Conservation (phyloP, 139 green algal genomes). For the Picochlorum sp. region DNA sequence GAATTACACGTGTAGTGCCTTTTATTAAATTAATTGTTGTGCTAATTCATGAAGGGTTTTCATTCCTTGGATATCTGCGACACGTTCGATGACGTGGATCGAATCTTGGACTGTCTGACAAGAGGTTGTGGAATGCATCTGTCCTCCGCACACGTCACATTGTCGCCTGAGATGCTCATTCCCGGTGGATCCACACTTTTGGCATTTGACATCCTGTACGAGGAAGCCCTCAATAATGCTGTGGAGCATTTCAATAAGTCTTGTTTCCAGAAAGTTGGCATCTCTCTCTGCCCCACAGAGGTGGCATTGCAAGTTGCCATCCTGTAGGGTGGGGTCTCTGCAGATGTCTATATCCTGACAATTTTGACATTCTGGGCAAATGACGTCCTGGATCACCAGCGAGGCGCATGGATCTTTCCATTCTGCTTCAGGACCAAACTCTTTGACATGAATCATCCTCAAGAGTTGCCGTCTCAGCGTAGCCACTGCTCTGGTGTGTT, state of each 20-base stretch:
- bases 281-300: constrained; percentile 17
- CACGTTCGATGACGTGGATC: constrained; percentile 50
- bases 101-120: constrained; percentile 15
- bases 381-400: constrained; percentile 76
- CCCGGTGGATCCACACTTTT: constrained; percentile 54
- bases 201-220: constrained; percentile 81
- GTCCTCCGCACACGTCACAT: constrained; percentile 57
- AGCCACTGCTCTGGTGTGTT: constrained; percentile 40
- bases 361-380: constrained; percentile 85
- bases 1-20: no score
- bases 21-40: no score
- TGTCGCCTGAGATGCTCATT: constrained; percentile 35
- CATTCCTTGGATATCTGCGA: constrained; percentile 54
- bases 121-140: constrained; percentile 18
- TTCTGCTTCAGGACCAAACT: constrained; percentile 66
- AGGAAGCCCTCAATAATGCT: constrained; percentile 44
- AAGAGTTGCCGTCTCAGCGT: constrained; percentile 77
- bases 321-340: constrained; percentile 53
- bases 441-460: constrained; percentile 61
- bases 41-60: constrained; percentile 42
- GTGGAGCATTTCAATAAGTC: constrained; percentile 9
- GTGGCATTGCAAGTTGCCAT: constrained; percentile 34
- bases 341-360: constrained; percentile 87
- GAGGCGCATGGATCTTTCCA: constrained; percentile 75
- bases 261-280: constrained; percentile 10